Conservation (phyloP, 169 alveolate species). For the Cryptosporidium ryanae region DNA sequence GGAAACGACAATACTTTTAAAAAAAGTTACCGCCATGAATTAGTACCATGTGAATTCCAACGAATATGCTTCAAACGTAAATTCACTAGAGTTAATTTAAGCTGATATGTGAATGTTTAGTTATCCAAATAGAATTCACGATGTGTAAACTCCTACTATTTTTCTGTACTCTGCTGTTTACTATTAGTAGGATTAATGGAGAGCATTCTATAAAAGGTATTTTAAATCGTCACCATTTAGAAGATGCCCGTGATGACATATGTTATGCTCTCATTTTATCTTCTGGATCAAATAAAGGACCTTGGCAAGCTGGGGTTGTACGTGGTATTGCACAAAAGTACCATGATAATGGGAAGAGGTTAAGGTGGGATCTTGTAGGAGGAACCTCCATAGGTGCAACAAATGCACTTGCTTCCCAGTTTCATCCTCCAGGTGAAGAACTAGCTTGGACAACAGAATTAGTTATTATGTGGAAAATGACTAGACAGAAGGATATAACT, state of each 20-base stretch:
- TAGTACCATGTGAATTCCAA: constrained; percentile 36
- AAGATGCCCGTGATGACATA: constrained; percentile 58
- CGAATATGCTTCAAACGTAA: no score
- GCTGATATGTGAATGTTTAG: no score
- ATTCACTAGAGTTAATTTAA: no score
- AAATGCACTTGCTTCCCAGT: constrained; percentile 67
- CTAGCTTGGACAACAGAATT: constrained; percentile 70
- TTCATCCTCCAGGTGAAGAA: constrained; percentile 71
- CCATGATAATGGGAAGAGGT: constrained; percentile 45
- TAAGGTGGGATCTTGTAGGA: constrained; percentile 74
- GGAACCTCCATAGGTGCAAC: constrained; percentile 73
- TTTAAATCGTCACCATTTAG: constrained; percentile 67
- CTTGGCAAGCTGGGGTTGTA: constrained; percentile 74
- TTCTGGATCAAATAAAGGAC: constrained; percentile 72
- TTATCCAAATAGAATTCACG: no score
- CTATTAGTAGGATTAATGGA: no score
- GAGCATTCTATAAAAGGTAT: constrained; percentile 22
- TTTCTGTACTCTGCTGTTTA: no score
- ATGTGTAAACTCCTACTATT: no score
- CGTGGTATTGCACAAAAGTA: constrained; percentile 72
- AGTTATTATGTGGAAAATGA: constrained; percentile 69
- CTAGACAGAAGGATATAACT: constrained; percentile 65
- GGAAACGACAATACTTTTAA: constrained; percentile 70
- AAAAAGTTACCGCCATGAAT: constrained; percentile 61
- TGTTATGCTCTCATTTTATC: constrained; percentile 68